Evolutionary conservation across 148 eudicot species (phyloP).

Genomic region (Salicornia ramosissima): DNA sequence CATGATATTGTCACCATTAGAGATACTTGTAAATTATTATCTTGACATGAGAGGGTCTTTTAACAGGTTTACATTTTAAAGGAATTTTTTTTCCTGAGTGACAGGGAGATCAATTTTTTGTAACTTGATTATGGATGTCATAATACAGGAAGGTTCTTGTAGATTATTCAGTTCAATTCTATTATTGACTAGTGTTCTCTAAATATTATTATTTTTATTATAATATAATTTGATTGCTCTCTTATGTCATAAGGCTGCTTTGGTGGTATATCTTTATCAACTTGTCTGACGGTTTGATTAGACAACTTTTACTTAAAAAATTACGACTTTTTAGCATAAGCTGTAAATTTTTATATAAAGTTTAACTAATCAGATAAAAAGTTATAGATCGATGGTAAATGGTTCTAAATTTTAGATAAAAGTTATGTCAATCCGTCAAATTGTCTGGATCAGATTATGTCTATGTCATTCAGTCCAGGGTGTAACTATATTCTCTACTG

Average conservation of each 20-base stretch:
- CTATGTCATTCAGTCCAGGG: slow-evolving; percentile 8
- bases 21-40: slow-evolving; percentile 14
- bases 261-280: background rate
- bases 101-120: slow-evolving; percentile 5
- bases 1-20: background rate
- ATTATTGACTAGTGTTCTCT: background rate
- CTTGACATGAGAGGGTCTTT: background rate
- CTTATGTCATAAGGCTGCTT: slow-evolving; percentile 8
- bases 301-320: too few relatives aligned
- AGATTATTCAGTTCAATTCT: slow-evolving; percentile 7
- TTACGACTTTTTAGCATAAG: too few relatives aligned
- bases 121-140: slow-evolving; percentile 1
- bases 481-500: slow-evolving; percentile 19
- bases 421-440: too few relatives aligned
- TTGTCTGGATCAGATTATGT: too few relatives aligned
- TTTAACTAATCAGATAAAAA: too few relatives aligned
- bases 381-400: too few relatives aligned
- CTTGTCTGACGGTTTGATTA: too few relatives aligned
- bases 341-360: too few relatives aligned
- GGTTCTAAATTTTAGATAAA: too few relatives aligned
- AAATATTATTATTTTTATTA: background rate
- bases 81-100: slow-evolving; percentile 10
- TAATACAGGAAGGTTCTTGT: slow-evolving; percentile 8
- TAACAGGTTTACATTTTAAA: slow-evolving; percentile 9
- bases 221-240: background rate